Evolutionary conservation across 2,329 filamentous ascomycete genomes (phyloP).

Genomic region (Mycosphaerella arachidis): DNA sequence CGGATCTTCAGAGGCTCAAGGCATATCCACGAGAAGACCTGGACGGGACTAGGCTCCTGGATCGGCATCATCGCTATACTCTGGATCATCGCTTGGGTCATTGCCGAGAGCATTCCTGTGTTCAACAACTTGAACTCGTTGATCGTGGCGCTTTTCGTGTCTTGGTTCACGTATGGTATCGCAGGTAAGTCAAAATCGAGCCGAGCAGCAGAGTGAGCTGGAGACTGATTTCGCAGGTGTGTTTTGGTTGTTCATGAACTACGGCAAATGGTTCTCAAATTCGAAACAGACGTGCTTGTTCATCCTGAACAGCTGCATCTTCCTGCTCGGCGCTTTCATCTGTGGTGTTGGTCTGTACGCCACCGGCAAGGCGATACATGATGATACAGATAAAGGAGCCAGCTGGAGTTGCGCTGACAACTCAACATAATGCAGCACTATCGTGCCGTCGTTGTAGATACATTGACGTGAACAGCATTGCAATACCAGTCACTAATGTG

Average conservation of each 20-base stretch:
- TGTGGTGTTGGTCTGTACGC: slow-evolving; percentile 25
- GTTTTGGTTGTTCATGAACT: slow-evolving; percentile 41
- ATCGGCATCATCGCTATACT: slow-evolving; percentile 50
- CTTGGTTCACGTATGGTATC: slow-evolving; percentile 50
- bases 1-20: slow-evolving; percentile 58
- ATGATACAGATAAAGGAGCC: slow-evolving; percentile 4
- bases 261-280: slow-evolving; percentile 38
- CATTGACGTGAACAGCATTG: neutral
- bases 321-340: slow-evolving; percentile 25
- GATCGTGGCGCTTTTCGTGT: slow-evolving; percentile 57
- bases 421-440: neutral
- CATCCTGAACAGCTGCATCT: slow-evolving; percentile 39
- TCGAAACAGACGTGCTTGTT: slow-evolving; percentile 41
- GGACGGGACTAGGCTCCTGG: slow-evolving; percentile 52
- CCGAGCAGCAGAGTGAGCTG: neutral
- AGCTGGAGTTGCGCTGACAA: slow-evolving; percentile 10
- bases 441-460: neutral
- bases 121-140: slow-evolving; percentile 64
- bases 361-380: slow-evolving; percentile 18
- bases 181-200: neutral
- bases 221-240: slow-evolving; percentile 11
- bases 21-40: slow-evolving; percentile 32
- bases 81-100: slow-evolving; percentile 61
- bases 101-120: slow-evolving; percentile 66
- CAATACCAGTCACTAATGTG: neutral